A percentile compares a stretch with the other conserved stretches of the same genome.
Evolutionary conservation across 805 yeast species (phyloP).

Genomic region (Kodamaea leandrae): DNA sequence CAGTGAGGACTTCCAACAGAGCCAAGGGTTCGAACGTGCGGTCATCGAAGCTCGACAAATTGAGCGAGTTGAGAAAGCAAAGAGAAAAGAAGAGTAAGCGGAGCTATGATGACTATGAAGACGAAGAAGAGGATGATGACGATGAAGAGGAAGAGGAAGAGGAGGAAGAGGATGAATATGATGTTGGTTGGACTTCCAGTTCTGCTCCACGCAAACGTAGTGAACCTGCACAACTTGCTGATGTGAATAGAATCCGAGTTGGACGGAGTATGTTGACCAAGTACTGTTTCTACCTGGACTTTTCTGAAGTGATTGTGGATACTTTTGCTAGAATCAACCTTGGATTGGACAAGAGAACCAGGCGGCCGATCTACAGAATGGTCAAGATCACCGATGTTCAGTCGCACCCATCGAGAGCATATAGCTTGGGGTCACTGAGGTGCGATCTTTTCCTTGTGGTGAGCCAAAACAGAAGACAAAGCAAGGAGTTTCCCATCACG

Average conservation of each 20-base stretch:
- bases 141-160: constrained; percentile 32
- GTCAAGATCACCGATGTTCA: constrained; percentile 73
- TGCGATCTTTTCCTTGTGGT: constrained; percentile 61
- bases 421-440: constrained; percentile 41
- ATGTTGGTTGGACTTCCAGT: constrained; percentile 13
- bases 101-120: constrained; percentile 9
- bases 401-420: constrained; percentile 39
- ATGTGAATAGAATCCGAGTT: constrained; percentile 68
- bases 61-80: constrained; percentile 72
- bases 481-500: constrained; percentile 72
- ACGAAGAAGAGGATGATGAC: constrained; percentile 20
- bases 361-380: constrained; percentile 71
- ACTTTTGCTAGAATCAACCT: constrained; percentile 82
- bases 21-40: constrained; percentile 24
- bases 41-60: constrained; percentile 48
- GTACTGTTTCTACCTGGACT: constrained; percentile 79
- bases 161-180: constrained; percentile 33
- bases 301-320: constrained; percentile 65
- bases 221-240: constrained; percentile 52
- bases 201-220: constrained; percentile 18
- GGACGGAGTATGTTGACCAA: constrained; percentile 76
- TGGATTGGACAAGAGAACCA: constrained; percentile 63
- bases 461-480: constrained; percentile 74
- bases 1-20: constrained; percentile 41
- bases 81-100: constrained; percentile 60